Percentiles rank a stretch among this genome's conserved stretches.
These are phyloP conservation scores for Suillus subluteus DNA, from an alignment of 768 basidiomycete genomes.

Conservation along the genomic window DNA sequence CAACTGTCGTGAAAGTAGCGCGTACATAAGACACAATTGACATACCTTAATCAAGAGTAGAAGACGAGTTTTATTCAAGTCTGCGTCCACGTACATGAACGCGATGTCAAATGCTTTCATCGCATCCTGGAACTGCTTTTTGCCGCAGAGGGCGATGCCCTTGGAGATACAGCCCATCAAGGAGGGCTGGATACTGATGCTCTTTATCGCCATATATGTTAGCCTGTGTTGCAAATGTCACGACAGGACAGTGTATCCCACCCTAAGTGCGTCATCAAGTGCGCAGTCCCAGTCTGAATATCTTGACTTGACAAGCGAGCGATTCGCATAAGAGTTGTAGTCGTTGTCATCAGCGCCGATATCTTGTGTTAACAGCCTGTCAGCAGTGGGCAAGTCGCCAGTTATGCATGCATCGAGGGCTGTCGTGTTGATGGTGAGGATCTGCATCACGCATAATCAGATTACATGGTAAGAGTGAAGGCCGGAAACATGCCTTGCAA, in stretches of 20 bases:
- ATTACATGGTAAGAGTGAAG: not conserved
- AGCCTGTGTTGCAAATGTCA: not conserved
- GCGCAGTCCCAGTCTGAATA: not conserved
- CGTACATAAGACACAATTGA: too few relatives aligned
- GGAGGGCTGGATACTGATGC: too few relatives aligned
- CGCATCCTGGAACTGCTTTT: too few relatives aligned
- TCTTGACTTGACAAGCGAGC: not conserved
- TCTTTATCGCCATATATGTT: too few relatives aligned
- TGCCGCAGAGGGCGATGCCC: too few relatives aligned
- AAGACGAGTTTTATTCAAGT: too few relatives aligned
- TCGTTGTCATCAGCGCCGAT: not conserved
- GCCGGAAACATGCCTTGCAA: not conserved
- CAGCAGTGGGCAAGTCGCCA: not conserved
- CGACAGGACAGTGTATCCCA: not conserved
- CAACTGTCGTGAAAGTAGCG: too few relatives aligned
- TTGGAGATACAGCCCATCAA: too few relatives aligned
- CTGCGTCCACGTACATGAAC: too few relatives aligned
- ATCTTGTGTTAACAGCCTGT: not conserved
- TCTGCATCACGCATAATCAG: not conserved
- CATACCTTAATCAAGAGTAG: too few relatives aligned
- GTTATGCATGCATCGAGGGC: not conserved
- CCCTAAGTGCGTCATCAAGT: not conserved
- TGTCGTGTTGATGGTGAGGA: not conserved
- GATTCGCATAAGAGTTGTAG: not conserved
- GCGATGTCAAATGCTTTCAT: too few relatives aligned